Percentiles rank a stretch among this genome's conserved stretches.
phyloP scores from a whole-genome alignment of 169 alveolate genomes.

The Prorocentrum cordatum region DNA sequence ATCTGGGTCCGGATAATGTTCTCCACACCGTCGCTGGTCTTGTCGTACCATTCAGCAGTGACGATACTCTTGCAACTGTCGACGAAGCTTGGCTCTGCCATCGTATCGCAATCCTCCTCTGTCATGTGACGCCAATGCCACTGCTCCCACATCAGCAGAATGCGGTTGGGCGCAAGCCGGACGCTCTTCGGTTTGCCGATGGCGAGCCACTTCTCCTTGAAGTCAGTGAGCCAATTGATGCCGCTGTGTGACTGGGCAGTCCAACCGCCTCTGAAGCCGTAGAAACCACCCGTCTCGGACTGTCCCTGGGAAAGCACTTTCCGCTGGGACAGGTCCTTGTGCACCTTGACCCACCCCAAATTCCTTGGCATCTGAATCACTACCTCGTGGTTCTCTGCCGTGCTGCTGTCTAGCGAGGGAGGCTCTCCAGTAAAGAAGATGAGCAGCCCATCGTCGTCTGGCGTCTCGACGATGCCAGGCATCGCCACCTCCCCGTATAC shows the following conservation, averaged over 20 bases:
- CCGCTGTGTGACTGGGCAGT: neutral
- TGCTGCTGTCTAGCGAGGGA: slow-evolving; percentile 35
- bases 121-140: neutral
- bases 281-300: slow-evolving; percentile 4
- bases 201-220: neutral
- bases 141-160: slow-evolving; percentile 17
- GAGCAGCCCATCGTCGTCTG: neutral
- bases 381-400: neutral
- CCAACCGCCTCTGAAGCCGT: neutral
- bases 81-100: too few relatives aligned
- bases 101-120: neutral
- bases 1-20: neutral
- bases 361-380: neutral
- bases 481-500: slow-evolving; percentile 43
- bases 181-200: neutral
- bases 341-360: neutral
- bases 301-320: neutral
- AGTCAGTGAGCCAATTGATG: slow-evolving; percentile 8
- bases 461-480: slow-evolving; percentile 18
- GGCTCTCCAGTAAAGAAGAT: slow-evolving; percentile 21
- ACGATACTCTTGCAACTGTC: neutral
- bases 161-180: neutral
- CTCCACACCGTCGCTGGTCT: neutral
- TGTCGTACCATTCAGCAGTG: neutral
- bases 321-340: neutral